Evolutionary conservation across 441 rosid genomes (phyloP), one percentile per base, ranked within the genome.

Genomic region (Brassica hybrid): DNA sequence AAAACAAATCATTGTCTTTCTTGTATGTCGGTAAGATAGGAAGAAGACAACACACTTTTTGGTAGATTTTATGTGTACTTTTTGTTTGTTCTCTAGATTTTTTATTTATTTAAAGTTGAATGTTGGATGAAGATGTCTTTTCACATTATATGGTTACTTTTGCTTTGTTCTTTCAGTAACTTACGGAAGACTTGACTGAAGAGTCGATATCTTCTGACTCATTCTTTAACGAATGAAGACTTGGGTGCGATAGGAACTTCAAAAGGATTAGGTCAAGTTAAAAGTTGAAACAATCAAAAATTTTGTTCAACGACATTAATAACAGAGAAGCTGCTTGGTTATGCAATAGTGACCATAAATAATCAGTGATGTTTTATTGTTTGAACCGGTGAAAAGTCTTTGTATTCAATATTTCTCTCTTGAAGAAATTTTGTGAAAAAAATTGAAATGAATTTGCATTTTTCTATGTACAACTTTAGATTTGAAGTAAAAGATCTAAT

Each of bases 21-120:
- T 38, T 76, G 71, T 76, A 76, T 76, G 79, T 76, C 79, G 79
- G 71, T 63, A 69, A 50, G 32, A n/a, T 18, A 23, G 25, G 17
- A 21, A 4, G 45, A 48, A 0, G 12, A 0, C 5, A 34, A 16
- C 0, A 7, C 10, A 45, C 36, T 32, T 63, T 14, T 69, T 52
- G 65, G 11, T 76, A 27, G 76, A 76, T 17, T 70, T 70, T 52
- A 54, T 61, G 14, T 56, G 71, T 64, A 38, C 19, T 2, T 38
- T 41, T 17, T 62, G 27, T 67, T 70, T 25, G 3, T 25, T 38
- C 16, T 70, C 45, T 43, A 56, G 13, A 52, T 30, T 52, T 52
- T 50, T n/a, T 6, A 14, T 11, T 2, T 6, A 14, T 52, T 52
- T 48, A 16, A 52, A 6, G 58, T 52, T n/a, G 3, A 50, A 14